A percentile compares a stretch with the other conserved stretches of the same genome.
These are phyloP conservation scores for Lachnellula cervina DNA, from an alignment of 2,329 filamentous ascomycete genomes.

Conservation along the genomic window DNA sequence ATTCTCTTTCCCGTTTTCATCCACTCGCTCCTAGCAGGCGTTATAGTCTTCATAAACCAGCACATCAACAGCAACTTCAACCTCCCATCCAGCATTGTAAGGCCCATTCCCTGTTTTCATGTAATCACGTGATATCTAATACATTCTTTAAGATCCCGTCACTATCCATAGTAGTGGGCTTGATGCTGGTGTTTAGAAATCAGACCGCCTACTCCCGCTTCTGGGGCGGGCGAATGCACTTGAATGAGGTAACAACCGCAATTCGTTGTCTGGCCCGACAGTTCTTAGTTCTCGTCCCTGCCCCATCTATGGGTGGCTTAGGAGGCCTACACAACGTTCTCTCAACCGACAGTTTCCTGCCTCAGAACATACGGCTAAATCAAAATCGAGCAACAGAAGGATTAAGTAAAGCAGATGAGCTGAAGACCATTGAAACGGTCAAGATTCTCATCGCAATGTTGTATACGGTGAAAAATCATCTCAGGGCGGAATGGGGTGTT, in stretches of 20 bases:
- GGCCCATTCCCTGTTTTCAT: slow-evolving; percentile 12
- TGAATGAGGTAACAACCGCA: slow-evolving; percentile 52
- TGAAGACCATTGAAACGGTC: slow-evolving; percentile 52
- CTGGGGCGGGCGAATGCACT: slow-evolving; percentile 55
- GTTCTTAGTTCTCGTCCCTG: slow-evolving; percentile 39
- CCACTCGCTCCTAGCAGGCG: slow-evolving; percentile 53
- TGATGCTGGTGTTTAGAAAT: slow-evolving; percentile 65
- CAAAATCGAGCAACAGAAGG: slow-evolving; percentile 5
- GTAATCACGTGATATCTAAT: slow-evolving; percentile 2
- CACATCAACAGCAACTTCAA: slow-evolving; percentile 46
- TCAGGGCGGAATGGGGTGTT: slow-evolving; percentile 57
- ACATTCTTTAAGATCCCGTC: slow-evolving; percentile 45
- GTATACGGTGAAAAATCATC: slow-evolving; percentile 59
- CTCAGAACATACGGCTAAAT: slow-evolving; percentile 7
- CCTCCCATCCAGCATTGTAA: slow-evolving; percentile 53
- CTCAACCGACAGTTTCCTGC: slow-evolving; percentile 21
- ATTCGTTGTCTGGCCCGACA: slow-evolving; percentile 55
- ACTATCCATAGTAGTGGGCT: slow-evolving; percentile 59
- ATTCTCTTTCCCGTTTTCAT: slow-evolving; percentile 52
- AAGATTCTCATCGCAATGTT: slow-evolving; percentile 56
- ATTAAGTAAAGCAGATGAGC: slow-evolving; percentile 21
- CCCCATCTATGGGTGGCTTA: slow-evolving; percentile 20
- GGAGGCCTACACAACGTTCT: slow-evolving; percentile 15
- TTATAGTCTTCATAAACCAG: slow-evolving; percentile 54
- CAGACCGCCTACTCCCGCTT: slow-evolving; percentile 42